A percentile compares a stretch with the other conserved stretches of the same genome.
phyloP scores from a whole-genome alignment of 805 yeast species.

The Kurtzmaniella cleridarum region DNA sequence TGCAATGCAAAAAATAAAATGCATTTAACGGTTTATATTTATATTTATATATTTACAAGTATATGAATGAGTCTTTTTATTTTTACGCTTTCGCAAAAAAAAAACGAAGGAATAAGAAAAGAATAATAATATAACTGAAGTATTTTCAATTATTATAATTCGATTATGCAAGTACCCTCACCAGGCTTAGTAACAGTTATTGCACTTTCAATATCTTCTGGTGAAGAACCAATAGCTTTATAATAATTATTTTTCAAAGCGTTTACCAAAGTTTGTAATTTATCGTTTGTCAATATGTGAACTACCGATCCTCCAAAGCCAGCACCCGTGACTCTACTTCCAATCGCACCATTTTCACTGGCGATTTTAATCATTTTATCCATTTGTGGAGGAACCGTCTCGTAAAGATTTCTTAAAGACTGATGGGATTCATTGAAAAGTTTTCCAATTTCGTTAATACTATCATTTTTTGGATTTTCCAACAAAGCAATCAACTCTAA shows the following conservation, averaged over 20 bases:
- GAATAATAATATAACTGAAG: too few relatives aligned
- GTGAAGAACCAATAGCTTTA: constrained; percentile 43
- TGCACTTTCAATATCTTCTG: constrained; percentile 43
- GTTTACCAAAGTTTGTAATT: constrained; percentile 26
- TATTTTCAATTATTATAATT: constrained; percentile 1
- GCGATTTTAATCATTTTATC: constrained; percentile 53
- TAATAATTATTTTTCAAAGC: constrained; percentile 52
- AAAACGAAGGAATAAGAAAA: too few relatives aligned
- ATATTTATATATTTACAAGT: too few relatives aligned
- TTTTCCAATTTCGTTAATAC: constrained; percentile 40
- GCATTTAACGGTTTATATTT: too few relatives aligned
- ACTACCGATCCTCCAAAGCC: constrained; percentile 76
- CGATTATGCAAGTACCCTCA: constrained; percentile 39
- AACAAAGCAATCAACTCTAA: constrained; percentile 43
- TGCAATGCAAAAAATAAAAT: too few relatives aligned
- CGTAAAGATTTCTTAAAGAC: constrained; percentile 43
- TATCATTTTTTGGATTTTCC: constrained; percentile 14
- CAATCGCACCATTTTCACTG: constrained; percentile 48
- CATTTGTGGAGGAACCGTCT: constrained; percentile 53
- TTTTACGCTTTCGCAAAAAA: too few relatives aligned
- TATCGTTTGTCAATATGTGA: constrained; percentile 49
- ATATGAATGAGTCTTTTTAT: too few relatives aligned
- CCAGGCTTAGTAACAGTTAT: constrained; percentile 53
- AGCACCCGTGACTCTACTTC: constrained; percentile 74
- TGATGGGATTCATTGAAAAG: constrained; percentile 57